Base-by-base conservation (phyloP, 768 basidiomycete species). In the Candolleomyces efflorescens region DNA sequence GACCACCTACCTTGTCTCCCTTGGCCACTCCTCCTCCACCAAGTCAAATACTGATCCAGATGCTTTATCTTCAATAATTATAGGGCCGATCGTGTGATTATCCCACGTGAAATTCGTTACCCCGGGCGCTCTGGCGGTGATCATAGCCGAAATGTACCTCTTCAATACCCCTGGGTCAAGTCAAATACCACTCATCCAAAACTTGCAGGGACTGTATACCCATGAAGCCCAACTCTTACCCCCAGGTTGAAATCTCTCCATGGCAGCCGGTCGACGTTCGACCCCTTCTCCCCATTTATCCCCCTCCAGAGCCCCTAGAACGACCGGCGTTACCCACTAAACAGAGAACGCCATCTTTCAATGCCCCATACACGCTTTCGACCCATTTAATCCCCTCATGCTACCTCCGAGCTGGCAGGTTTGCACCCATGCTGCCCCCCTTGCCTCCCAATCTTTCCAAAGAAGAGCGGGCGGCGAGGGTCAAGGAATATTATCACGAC, bases 351-450 rank as follows among this genome's bases (percentile, higher is more conserved):
- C 73, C 71, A 3, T 60, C 67, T 11, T 72, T 74, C 45, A 65
- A 66, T 23, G 68, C 68, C 0, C 69, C 68, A 41, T 85, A 75
- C 60, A 71, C 69, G 5, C 63, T 84, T 1, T 75, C 78, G 1
- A 83, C 83, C 0, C 84, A 87, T 59, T 58, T 87, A 23, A 63
- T 85, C 17, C 83, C 84, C 5, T 80, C 83, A 3, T 78, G 82
- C 0, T 74, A 78, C 58, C 71, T 82, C 26, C 75, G 84, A 9
- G 76, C 74, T 11, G 77, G 79, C 1, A 73, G 76, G 0, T 64
- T 71, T 49, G 68, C 75, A 4, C 75, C 78, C 1, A 56, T 76
- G 0, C 79, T 79, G 10, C 68, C 13, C 72, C 75, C 17, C 60
- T 66, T 22, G 12, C 59, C 53, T 43, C 55, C 56, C 17, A 59